Percentiles rank a stretch among this genome's conserved stretches.
phyloP scores from a whole-genome alignment of 139 green algal species.

The Chlorella sorokiniana region DNA sequence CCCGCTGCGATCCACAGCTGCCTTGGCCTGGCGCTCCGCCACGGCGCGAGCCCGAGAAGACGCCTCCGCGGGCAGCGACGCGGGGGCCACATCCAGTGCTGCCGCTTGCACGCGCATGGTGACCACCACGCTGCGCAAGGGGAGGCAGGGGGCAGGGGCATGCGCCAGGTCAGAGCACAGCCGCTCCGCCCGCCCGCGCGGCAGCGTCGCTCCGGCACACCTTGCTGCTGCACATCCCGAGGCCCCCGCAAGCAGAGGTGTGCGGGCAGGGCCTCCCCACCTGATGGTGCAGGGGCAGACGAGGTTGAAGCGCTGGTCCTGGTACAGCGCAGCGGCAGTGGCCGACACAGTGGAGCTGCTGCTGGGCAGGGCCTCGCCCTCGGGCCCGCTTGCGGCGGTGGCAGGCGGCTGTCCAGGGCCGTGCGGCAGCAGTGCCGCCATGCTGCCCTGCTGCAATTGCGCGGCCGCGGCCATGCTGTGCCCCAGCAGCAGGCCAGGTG shows the following conservation, averaged over 20 bases:
- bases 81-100: background rate
- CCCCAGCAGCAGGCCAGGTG: slow-evolving; percentile 5
- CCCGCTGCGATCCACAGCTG: slow-evolving; percentile 28
- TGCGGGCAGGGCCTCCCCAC: too few relatives aligned
- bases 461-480: slow-evolving; percentile 3
- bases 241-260: too few relatives aligned
- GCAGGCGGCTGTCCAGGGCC: background rate
- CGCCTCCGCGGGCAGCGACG: background rate
- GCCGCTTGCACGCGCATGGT: slow-evolving; percentile 1
- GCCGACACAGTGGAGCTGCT: slow-evolving; percentile 30
- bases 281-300: slow-evolving; percentile 39
- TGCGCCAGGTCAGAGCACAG: too few relatives aligned
- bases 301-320: slow-evolving; percentile 40
- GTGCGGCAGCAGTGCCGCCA: background rate
- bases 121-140: slow-evolving; percentile 16
- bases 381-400: background rate
- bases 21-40: slow-evolving; percentile 22
- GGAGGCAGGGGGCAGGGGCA: background rate
- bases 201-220: too few relatives aligned
- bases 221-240: too few relatives aligned
- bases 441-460: background rate
- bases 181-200: too few relatives aligned
- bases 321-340: slow-evolving; percentile 34
- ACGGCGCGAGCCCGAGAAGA: slow-evolving; percentile 2
- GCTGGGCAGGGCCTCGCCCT: background rate